Base-by-base conservation (phyloP, 2,329 filamentous ascomycete genomes). In the Trichophyton schoenleinii region DNA sequence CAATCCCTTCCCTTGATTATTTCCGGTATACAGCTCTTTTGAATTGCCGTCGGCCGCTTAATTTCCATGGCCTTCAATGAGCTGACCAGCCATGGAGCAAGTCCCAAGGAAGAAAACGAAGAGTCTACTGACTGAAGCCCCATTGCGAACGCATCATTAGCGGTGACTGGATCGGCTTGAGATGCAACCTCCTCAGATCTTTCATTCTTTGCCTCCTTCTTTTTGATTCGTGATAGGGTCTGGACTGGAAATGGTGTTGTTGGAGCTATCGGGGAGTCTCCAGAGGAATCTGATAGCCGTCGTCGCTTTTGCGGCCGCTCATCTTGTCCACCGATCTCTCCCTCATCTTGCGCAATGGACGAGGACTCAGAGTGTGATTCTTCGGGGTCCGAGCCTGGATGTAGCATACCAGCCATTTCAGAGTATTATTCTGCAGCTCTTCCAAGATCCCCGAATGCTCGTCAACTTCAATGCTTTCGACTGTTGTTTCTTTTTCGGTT, bases 1-100 rank as follows among this genome's bases (percentile, higher is more conserved):
- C 91, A 96, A 75, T 99, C 91, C 68, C 88, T 83, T 4, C 94
- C 94, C 67, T 89, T 87, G 38, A 99, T 74, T 63, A 97, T 96
- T 71, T 94, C 88, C 1, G 92, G 91, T 69, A 99, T 97, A 71
- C 89, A 95, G 59, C 85, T 87, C 69, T 88, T 89, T 69, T 99
- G 94, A 78, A 99, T 97, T 15, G 87, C 87, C 0, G 94, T 99
- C 0, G 94, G 94, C 62, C 87, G 81, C 70, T 84, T 88, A 71
- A 99, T 96, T 34, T 91, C 89, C 82, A 89, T 85, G 31, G 81
- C 79, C 20, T 79, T 75, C 34, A 99, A 79, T 0, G 92, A 92
- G 63, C 86, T 83, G 1, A 95, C 86, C 3, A 99, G 84, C 94
- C 94, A 99, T 72, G 89, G 89, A 42, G 84, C 82, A 52, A 96